Conservation (phyloP, 495 filamentous ascomycete species). For the Pyrenopolyporus hunteri region DNA sequence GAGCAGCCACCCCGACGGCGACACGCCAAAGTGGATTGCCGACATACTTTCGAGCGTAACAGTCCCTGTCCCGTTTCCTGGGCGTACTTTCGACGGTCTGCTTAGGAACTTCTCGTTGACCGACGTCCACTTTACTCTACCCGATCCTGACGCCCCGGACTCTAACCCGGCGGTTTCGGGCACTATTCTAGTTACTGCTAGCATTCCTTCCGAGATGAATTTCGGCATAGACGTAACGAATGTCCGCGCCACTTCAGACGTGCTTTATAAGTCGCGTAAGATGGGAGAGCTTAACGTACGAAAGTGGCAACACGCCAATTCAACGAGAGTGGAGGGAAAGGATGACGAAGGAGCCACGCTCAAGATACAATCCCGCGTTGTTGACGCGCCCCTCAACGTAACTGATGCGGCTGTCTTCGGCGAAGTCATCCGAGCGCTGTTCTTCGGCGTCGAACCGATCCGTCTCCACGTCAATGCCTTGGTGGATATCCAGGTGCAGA, state of each 20-base stretch:
- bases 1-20: slow-evolving; percentile 64
- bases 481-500: slow-evolving; percentile 81
- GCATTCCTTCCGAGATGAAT: slow-evolving; percentile 82
- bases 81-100: slow-evolving; percentile 75
- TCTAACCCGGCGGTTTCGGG: slow-evolving; percentile 80
- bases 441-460: slow-evolving; percentile 72
- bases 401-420: slow-evolving; percentile 77
- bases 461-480: slow-evolving; percentile 74
- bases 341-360: slow-evolving; percentile 62
- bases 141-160: slow-evolving; percentile 75
- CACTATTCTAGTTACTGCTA: slow-evolving; percentile 75
- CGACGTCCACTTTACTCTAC: slow-evolving; percentile 82
- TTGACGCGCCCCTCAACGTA: slow-evolving; percentile 79
- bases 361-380: slow-evolving; percentile 72
- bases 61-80: slow-evolving; percentile 83
- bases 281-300: slow-evolving; percentile 77
- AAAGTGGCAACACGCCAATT: slow-evolving; percentile 85
- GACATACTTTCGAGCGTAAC: slow-evolving; percentile 81
- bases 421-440: slow-evolving; percentile 72
- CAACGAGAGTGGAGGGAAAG: slow-evolving; percentile 65
- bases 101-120: slow-evolving; percentile 85
- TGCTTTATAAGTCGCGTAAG: slow-evolving; percentile 74
- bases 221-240: slow-evolving; percentile 75
- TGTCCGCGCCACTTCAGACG: slow-evolving; percentile 76
- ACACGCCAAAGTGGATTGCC: slow-evolving; percentile 79